Evolutionary conservation across 2,329 filamentous ascomycete genomes (phyloP), one percentile per base, ranked within the genome.

Genomic region (Calycina herbarum): DNA sequence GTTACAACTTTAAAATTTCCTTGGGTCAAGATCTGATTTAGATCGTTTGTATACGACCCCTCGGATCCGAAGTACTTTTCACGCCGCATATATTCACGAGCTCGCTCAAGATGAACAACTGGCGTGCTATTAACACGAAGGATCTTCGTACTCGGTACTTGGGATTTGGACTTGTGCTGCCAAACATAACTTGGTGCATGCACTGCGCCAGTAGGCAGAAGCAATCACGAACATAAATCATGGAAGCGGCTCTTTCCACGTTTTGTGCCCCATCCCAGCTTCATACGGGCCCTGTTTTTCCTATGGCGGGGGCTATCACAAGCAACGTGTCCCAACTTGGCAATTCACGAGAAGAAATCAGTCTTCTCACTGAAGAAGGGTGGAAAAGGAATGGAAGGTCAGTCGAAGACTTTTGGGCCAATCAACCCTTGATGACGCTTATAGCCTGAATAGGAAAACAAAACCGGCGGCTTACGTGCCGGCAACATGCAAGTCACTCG

Each of bases 221-320:
- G 29, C 56, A 38, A 57, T 11, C 27, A 29, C 15, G 3, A 17
- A 10, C 56, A 6, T 13, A 57, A 40, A 13, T 40, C 13, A 15
- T 40, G 38, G 38, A 57, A 33, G 59, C 38, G 42, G 59, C 59
- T 61, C 59, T 61, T 31, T 15, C 58, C 58, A 60, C 58, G 58
- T 60, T 60, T 17, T 61, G 27, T 29, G 27, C 31, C 56, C 13
- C 13, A 10, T 35, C 24, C 20, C 56, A 57, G 27, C 31, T 35
- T 29, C 48, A 54, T 20, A 27, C 48, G 7, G 1, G 3, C 15
- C 24, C 54, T 48, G 2, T 11, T 51, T n/a, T 10, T 51, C 15
- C 15, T 10, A 51, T 24, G 20, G 10, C 20, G 45, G 45, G 45
- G 45, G n/a, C 45, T 51, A 24, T 51, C 20, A 51, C 8, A 24